Conservation (phyloP, 768 basidiomycete genomes). For the Aureoboletus auriporus region DNA sequence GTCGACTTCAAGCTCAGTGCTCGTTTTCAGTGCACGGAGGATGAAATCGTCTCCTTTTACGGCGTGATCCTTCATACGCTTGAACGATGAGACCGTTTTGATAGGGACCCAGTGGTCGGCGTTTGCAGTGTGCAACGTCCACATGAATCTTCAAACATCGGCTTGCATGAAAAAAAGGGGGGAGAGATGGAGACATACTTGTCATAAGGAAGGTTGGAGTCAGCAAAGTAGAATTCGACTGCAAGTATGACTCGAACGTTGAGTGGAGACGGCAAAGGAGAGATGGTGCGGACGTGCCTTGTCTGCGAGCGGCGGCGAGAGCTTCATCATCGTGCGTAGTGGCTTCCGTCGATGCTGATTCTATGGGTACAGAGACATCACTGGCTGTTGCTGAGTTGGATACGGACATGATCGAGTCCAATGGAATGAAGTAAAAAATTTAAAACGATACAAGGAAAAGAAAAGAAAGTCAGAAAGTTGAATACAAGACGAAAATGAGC, state of each 20-base stretch:
- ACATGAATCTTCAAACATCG: slow-evolving; percentile 72
- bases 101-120: slow-evolving; percentile 89
- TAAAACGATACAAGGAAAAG: background rate
- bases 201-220: slow-evolving; percentile 93
- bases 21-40: slow-evolving; percentile 55
- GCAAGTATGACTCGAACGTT: background rate
- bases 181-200: slow-evolving; percentile 41
- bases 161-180: background rate
- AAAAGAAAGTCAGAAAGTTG: too few relatives aligned
- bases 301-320: slow-evolving; percentile 47
- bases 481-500: background rate
- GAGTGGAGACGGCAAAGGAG: background rate
- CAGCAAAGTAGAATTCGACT: slow-evolving; percentile 98
- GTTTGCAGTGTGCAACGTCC: slow-evolving; percentile 80
- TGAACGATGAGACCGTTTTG: slow-evolving; percentile 85
- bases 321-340: slow-evolving; percentile 35
- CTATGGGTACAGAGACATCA: slow-evolving; percentile 1
- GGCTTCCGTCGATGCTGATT: slow-evolving; percentile 12
- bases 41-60: slow-evolving; percentile 65
- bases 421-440: background rate
- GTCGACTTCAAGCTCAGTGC: slow-evolving; percentile 66
- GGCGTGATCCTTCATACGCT: slow-evolving; percentile 81
- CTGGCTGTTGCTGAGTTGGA: slow-evolving; percentile 6
- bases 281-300: slow-evolving; percentile 39
- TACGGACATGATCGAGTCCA: slow-evolving; percentile 21